These are phyloP conservation scores for Ceratorhiza oryzae-sativae DNA, from an alignment of 1,284 basidiomycete genomes.

Conservation along the genomic window DNA sequence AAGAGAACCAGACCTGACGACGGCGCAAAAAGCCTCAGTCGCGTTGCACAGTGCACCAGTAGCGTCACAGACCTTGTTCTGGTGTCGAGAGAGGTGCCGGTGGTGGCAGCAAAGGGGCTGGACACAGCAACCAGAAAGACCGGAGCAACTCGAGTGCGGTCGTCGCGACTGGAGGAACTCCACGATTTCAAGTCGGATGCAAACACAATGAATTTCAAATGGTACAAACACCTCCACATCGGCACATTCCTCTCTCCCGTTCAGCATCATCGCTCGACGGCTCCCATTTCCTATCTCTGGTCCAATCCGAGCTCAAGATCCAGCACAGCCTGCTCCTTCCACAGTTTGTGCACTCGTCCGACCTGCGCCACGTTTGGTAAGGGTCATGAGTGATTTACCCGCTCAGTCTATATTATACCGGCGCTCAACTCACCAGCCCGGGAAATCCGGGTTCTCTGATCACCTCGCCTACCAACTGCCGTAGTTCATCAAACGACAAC, in stretches of 20 bases:
- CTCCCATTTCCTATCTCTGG: not conserved
- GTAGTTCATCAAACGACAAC: conserved; percentile 9
- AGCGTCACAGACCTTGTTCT: conserved; percentile 3
- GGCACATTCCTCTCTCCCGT: not conserved
- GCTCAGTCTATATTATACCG: conserved; percentile 7
- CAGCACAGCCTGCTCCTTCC: conserved; percentile 13
- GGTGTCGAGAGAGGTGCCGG: not conserved
- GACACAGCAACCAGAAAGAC: not conserved
- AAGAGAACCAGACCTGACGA: conserved; percentile 25
- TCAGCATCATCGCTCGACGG: not conserved
- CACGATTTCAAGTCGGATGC: conserved; percentile 28
- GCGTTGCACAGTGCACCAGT: not conserved
- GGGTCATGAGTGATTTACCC: conserved; percentile 10
- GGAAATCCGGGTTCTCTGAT: conserved; percentile 25
- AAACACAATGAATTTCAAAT: conserved; percentile 38
- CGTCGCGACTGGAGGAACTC: conserved; percentile 7
- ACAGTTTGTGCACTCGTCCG: conserved; percentile 33
- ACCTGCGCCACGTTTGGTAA: conserved; percentile 30
- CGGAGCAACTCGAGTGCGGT: conserved; percentile 24
- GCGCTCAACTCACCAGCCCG: conserved; percentile 9
- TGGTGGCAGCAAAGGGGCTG: not conserved
- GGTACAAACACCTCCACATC: conserved; percentile 13
- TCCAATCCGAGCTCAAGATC: not conserved
- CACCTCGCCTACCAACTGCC: conserved; percentile 18
- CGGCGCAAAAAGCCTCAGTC: conserved; percentile 17